Base-by-base conservation (phyloP, 1,284 basidiomycete species). In the Mycena citricolor region DNA sequence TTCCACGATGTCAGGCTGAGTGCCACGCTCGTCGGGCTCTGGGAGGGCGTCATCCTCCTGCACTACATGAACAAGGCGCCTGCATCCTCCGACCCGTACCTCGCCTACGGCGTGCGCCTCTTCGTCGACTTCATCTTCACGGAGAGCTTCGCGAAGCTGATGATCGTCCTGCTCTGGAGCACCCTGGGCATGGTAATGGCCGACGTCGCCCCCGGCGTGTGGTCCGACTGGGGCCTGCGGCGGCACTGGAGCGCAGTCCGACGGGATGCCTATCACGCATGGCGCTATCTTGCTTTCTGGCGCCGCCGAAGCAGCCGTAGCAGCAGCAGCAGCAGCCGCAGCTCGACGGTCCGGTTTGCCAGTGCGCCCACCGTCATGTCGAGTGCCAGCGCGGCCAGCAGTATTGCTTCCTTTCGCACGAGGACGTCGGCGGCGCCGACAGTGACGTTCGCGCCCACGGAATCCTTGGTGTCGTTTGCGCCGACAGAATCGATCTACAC, bases 21-120 rank as follows among this genome's bases (percentile, higher is more conserved):
- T 44, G 77, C 78, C 12, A 76, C 77, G 11, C 70, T 86, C 46
- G 68, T 87, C 37, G 84, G 84, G 16, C 63, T 87, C 22, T 87
- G 84, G 83, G 84, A 87, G 62, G 84, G 84, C 36, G 72, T 83
- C 22, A 76, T 86, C 32, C 69, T 84, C 45, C 76, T 78, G 40
- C 34, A 86, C 57, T 86, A 86, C 59, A 60, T 82, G 49, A 71
- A 72, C 47, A 82, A 82, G 58, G 72, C 71, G 58, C 81, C 81
- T 14, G 62, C 61, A 39, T 79, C 79, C 2, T 64, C 67, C 39
- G 83, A 85, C 61, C 33, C 34, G 13, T 83, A 81, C 61, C 61
- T 86, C 41, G 79, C 74, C 20, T 75, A 77, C 45, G 76, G 63
- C 21, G 75, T 83, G 45, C 70, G 85, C 17, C 69, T 86, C 45